Conservation (phyloP, 768 basidiomycete species). For the Obba rivulosa region DNA sequence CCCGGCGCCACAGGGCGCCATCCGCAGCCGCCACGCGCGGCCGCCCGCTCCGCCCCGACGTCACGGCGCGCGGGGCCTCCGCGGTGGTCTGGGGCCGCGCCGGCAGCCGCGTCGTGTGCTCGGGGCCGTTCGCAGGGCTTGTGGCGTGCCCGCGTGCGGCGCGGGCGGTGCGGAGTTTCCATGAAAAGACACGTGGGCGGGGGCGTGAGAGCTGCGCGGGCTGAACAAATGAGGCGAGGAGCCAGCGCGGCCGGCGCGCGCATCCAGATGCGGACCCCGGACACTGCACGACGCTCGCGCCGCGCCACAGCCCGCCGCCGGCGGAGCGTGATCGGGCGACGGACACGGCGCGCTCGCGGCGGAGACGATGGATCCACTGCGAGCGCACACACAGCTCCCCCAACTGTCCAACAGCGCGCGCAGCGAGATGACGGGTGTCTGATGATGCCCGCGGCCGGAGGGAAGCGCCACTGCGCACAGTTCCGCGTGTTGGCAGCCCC, state of each 20-base stretch:
- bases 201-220: constrained; percentile 11
- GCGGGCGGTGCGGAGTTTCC: constrained; percentile 11
- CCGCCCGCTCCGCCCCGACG: too few relatives aligned
- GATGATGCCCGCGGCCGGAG: not conserved
- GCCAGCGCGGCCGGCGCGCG: constrained; percentile 9
- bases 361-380: not conserved
- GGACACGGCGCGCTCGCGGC: not conserved
- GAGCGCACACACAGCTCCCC: not conserved
- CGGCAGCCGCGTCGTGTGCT: not conserved
- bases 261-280: not conserved
- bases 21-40: too few relatives aligned
- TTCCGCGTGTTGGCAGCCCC: too few relatives aligned
- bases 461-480: too few relatives aligned
- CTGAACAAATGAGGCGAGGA: constrained; percentile 7
- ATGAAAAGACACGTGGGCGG: constrained; percentile 21
- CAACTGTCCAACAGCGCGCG: too few relatives aligned
- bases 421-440: too few relatives aligned
- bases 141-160: constrained; percentile 7
- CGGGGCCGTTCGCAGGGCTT: not conserved
- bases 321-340: not conserved
- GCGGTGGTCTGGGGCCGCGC: not conserved
- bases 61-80: not conserved
- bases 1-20: too few relatives aligned
- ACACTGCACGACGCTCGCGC: not conserved
- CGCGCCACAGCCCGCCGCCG: not conserved